A percentile compares a stretch with the other conserved stretches of the same genome.
phyloP scores from a whole-genome alignment of 805 yeast species.

The Candida schatavii region DNA sequence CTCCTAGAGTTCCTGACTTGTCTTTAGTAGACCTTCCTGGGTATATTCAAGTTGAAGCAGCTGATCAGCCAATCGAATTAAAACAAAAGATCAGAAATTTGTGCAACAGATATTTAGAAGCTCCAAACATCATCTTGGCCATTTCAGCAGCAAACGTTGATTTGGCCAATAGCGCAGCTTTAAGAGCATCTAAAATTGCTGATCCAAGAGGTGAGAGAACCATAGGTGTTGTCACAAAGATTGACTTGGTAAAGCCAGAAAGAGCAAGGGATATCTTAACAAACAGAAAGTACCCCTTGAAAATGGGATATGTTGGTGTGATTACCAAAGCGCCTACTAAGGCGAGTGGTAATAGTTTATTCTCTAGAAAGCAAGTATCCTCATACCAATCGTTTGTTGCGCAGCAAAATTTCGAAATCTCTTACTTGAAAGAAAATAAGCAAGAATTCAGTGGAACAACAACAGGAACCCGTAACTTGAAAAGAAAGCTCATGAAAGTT shows the following conservation, averaged over 20 bases:
- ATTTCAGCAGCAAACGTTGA: conserved; percentile 98
- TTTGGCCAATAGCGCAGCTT: conserved; percentile 91
- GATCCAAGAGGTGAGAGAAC: conserved; percentile 97
- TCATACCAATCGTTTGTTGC: conserved; percentile 64
- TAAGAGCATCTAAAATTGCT: conserved; percentile 81
- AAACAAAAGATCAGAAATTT: conserved; percentile 74
- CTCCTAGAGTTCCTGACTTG: conserved; percentile 85
- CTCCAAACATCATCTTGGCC: conserved; percentile 92
- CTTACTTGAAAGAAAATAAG: conserved; percentile 63
- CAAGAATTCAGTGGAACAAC: conserved; percentile 59
- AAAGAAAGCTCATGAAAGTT: conserved; percentile 79
- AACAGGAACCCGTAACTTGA: conserved; percentile 72
- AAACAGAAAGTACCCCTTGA: conserved; percentile 83
- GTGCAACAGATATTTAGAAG: conserved; percentile 81
- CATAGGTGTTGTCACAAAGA: conserved; percentile 91
- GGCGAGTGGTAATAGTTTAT: conserved; percentile 33
- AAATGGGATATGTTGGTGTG: conserved; percentile 99
- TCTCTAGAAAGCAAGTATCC: conserved; percentile 42
- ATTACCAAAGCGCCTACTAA: conserved; percentile 71
- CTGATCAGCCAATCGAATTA: conserved; percentile 87
- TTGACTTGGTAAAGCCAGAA: conserved; percentile 83
- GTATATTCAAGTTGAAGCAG: conserved; percentile 93
- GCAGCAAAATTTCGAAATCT: conserved; percentile 56
- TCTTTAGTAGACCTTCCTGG: conserved; percentile 96
- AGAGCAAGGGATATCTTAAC: conserved; percentile 65